A percentile compares a stretch with the other conserved stretches of the same genome.
phyloP scores from a whole-genome alignment of 2,329 filamentous ascomycete species.

The Epicoccum nigrum region DNA sequence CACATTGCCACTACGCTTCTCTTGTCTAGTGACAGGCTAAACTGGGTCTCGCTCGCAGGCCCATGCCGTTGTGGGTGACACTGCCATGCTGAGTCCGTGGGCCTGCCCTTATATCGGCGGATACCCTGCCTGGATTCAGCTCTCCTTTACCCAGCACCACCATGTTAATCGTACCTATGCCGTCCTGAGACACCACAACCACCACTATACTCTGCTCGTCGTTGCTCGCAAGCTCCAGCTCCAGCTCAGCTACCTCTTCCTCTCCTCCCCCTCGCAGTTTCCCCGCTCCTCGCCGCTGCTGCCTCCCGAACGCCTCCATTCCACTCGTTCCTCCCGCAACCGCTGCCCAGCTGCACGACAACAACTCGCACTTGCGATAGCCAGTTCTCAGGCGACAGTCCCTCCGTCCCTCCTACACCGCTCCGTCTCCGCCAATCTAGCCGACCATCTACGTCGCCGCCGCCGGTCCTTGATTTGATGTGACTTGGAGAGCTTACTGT shows the following conservation, averaged over 20 bases:
- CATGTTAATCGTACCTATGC: slow-evolving; percentile 34
- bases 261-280: slow-evolving; percentile 12
- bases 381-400: slow-evolving; percentile 23
- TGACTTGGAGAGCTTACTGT: slow-evolving; percentile 35
- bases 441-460: slow-evolving; percentile 35
- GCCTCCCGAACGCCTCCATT: slow-evolving; percentile 29
- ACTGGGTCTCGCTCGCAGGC: slow-evolving; percentile 11
- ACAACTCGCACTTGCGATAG: slow-evolving; percentile 25
- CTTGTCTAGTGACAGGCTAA: background rate
- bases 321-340: slow-evolving; percentile 39
- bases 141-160: slow-evolving; percentile 32
- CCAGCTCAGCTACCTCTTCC: slow-evolving; percentile 30
- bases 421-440: slow-evolving; percentile 40
- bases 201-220: slow-evolving; percentile 22
- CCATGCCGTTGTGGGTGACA: slow-evolving; percentile 19
- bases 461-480: slow-evolving; percentile 43
- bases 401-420: slow-evolving; percentile 18
- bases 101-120: slow-evolving; percentile 11
- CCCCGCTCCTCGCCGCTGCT: slow-evolving; percentile 13
- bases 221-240: slow-evolving; percentile 32
- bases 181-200: slow-evolving; percentile 35
- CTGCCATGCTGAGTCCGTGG: slow-evolving; percentile 19
- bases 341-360: slow-evolving; percentile 26
- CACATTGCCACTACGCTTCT: slow-evolving; percentile 8
- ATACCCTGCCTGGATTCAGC: slow-evolving; percentile 16